A percentile compares a stretch with the other conserved stretches of the same genome.
phyloP scores from a whole-genome alignment of 106 monocot genomes.

The Platanthera zijinensis region DNA sequence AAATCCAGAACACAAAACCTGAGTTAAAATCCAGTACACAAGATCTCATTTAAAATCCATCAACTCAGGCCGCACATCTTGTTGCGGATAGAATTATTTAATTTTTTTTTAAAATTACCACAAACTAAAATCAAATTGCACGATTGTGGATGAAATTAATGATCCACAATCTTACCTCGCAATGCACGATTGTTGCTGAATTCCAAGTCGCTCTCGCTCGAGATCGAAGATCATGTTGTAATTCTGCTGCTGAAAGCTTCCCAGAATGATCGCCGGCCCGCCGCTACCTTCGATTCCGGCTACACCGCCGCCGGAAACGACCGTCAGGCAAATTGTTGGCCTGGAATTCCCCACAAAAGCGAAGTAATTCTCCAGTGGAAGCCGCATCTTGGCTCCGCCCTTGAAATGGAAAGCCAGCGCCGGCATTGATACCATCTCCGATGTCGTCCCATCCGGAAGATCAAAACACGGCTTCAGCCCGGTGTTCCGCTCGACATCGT shows the following conservation, averaged over 20 bases:
- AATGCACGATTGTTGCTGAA: conserved; percentile 44
- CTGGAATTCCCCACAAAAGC: conserved; percentile 20
- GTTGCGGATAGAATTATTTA: too few relatives aligned
- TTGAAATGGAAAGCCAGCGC: conserved; percentile 57
- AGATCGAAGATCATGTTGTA: conserved; percentile 70
- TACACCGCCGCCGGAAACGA: conserved; percentile 24
- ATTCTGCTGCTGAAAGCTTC: conserved; percentile 94
- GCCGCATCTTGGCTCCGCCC: conserved; percentile 52
- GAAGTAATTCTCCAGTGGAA: conserved; percentile 81
- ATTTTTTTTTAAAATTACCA: too few relatives aligned
- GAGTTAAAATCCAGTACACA: too few relatives aligned
- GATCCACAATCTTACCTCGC: too few relatives aligned
- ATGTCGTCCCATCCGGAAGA: conserved; percentile 13
- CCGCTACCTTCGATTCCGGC: neutral
- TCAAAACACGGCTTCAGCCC: conserved; percentile 67
- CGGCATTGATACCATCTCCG: conserved; percentile 32
- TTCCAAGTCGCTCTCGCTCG: conserved; percentile 48
- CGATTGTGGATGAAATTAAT: too few relatives aligned
- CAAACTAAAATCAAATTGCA: too few relatives aligned
- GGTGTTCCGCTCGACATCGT: conserved; percentile 30
- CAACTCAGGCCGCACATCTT: too few relatives aligned
- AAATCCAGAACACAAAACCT: too few relatives aligned
- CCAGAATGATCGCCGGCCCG: conserved; percentile 67
- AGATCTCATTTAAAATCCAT: too few relatives aligned
- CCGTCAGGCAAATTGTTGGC: conserved; percentile 46